These are phyloP conservation scores for Melaleuca quinquenervia DNA, from an alignment of 345 rosid species.

Conservation along the genomic window DNA sequence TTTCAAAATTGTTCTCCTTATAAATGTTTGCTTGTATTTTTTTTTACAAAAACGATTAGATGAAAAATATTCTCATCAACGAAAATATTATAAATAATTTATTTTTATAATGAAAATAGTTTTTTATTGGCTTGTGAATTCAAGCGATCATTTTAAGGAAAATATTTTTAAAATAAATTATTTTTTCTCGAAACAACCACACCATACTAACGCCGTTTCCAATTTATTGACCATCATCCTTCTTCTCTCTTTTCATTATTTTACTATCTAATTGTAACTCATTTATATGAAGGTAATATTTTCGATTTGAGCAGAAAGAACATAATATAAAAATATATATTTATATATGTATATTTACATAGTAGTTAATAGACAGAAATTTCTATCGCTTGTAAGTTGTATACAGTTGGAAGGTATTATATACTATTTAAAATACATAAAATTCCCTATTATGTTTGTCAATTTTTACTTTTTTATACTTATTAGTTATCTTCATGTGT, in stretches of 20 bases:
- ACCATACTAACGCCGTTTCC: too few relatives aligned
- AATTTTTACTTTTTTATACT: background rate
- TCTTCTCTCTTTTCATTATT: background rate
- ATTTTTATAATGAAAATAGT: background rate
- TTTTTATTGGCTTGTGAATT: background rate
- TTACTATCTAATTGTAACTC: background rate
- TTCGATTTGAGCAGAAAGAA: background rate
- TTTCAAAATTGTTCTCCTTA: rapidly evolving
- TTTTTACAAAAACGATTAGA: background rate
- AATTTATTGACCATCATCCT: background rate
- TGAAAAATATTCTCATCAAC: rapidly evolving
- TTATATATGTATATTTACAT: too few relatives aligned
- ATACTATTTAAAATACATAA: background rate
- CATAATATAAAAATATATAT: too few relatives aligned
- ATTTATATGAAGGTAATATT: background rate
- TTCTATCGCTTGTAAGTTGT: too few relatives aligned
- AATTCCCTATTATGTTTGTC: background rate
- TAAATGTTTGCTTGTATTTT: background rate
- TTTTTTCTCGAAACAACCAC: background rate
- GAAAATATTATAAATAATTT: background rate
- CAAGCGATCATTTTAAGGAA: background rate
- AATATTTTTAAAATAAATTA: background rate
- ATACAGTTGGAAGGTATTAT: background rate
- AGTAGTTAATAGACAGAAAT: background rate
- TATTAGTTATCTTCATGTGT: background rate